Evolutionary conservation across 768 basidiomycete genomes (phyloP).

Genomic region (Termitomyces sp.): DNA sequence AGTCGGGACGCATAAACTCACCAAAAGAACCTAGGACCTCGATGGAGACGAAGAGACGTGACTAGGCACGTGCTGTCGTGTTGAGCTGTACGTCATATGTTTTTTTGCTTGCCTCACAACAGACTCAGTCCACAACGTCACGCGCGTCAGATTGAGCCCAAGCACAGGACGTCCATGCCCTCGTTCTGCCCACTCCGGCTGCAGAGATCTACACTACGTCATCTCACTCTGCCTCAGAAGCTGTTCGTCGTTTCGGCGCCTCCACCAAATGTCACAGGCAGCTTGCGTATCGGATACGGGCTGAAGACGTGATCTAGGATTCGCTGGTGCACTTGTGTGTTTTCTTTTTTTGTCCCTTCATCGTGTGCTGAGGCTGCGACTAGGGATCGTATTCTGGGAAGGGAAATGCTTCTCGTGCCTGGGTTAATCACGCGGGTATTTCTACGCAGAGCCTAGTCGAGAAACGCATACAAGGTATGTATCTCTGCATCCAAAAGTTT

Average conservation of each 20-base stretch:
- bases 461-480: conserved; percentile 83
- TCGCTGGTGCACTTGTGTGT: conserved; percentile 80
- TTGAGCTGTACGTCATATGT: too few relatives aligned
- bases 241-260: conserved; percentile 84
- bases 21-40: too few relatives aligned
- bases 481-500: background rate
- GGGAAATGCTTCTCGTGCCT: conserved; percentile 83
- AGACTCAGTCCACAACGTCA: too few relatives aligned
- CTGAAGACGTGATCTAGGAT: conserved; percentile 93
- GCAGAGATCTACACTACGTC: too few relatives aligned
- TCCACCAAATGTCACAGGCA: conserved; percentile 96
- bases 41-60: too few relatives aligned
- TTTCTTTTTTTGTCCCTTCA: background rate
- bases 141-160: too few relatives aligned
- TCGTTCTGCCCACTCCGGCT: too few relatives aligned
- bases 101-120: too few relatives aligned
- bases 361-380: background rate
- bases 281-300: conserved; percentile 92
- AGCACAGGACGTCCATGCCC: too few relatives aligned
- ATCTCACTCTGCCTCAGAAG: too few relatives aligned
- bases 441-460: conserved; percentile 98
- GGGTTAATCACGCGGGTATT: conserved; percentile 99
- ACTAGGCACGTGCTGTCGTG: too few relatives aligned
- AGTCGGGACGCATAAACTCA: too few relatives aligned
- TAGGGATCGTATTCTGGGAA: conserved; percentile 96